These are phyloP conservation scores for Phytophthora syringae DNA, from an alignment of 352 stramenopile species.

Conservation along the genomic window DNA sequence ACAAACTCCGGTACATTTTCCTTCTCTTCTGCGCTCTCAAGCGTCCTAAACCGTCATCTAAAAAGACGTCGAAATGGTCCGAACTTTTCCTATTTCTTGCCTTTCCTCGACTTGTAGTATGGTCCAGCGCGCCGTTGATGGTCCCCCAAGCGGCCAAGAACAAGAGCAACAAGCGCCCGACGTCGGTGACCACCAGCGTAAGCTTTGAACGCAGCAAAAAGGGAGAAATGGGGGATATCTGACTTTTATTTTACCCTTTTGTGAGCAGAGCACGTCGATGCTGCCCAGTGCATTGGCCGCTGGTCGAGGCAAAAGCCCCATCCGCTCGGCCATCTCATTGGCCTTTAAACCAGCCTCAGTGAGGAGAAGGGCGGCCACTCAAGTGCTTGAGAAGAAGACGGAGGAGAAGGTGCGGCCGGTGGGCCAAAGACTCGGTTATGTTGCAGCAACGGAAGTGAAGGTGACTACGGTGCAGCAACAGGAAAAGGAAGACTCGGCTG, in stretches of 20 bases:
- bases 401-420: conserved; percentile 11
- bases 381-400: conserved; percentile 30
- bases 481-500: conserved; percentile 22
- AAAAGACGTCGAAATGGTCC: conserved; percentile 1
- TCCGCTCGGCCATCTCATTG: conserved; percentile 42
- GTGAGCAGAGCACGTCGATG: conserved; percentile 51
- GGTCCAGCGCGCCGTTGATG: conserved; percentile 53
- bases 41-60: background rate
- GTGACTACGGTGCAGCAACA: conserved; percentile 27
- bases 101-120: conserved; percentile 49
- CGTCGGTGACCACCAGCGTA: conserved; percentile 33
- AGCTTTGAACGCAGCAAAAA: conserved; percentile 9
- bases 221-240: background rate
- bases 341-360: conserved; percentile 70
- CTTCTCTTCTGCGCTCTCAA: background rate
- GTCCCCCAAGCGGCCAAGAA: conserved; percentile 55
- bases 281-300: conserved; percentile 51
- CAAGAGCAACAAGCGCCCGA: conserved; percentile 24
- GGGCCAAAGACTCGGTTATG: conserved; percentile 44
- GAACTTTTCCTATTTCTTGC: conserved; percentile 6
- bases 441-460: conserved; percentile 50
- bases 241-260: background rate
- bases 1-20: conserved; percentile 34
- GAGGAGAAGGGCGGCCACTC: conserved; percentile 31
- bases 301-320: conserved; percentile 49